phyloP scores from a whole-genome alignment of 768 basidiomycete genomes.

The Tremella mesenterica region DNA sequence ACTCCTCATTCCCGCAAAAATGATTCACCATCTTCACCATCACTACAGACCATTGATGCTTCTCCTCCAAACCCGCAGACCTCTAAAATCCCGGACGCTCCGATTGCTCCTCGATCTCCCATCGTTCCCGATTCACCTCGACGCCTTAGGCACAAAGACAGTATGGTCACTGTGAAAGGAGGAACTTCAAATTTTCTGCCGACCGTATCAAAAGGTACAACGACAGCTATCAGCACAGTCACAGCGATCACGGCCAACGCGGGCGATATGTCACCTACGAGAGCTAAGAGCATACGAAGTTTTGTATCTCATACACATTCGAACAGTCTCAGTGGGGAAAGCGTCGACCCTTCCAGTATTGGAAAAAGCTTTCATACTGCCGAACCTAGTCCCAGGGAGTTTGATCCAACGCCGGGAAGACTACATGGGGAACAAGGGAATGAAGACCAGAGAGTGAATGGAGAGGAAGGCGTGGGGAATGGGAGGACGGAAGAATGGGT shows the following conservation, averaged over 20 bases:
- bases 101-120: neutral
- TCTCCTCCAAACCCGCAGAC: slow-evolving; percentile 4
- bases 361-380: neutral
- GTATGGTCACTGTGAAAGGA: slow-evolving; percentile 13
- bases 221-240: slow-evolving; percentile 23
- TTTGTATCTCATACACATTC: too few relatives aligned
- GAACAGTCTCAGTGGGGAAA: neutral
- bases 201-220: slow-evolving; percentile 3
- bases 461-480: too few relatives aligned
- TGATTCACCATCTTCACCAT: neutral
- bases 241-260: slow-evolving; percentile 6
- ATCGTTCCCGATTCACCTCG: neutral
- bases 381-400: too few relatives aligned
- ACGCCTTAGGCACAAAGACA: slow-evolving; percentile 19
- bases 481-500: too few relatives aligned
- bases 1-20: neutral
- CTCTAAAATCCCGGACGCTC: slow-evolving; percentile 10
- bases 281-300: neutral
- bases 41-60: slow-evolving; percentile 4
- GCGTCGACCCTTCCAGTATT: neutral
- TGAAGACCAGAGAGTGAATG: neutral
- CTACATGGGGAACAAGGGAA: neutral
- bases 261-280: slow-evolving; percentile 2
- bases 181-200: slow-evolving; percentile 15
- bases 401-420: too few relatives aligned